These are phyloP conservation scores for Epicoccum sorghinum DNA, from an alignment of 2,329 filamentous ascomycete species.

Conservation along the genomic window DNA sequence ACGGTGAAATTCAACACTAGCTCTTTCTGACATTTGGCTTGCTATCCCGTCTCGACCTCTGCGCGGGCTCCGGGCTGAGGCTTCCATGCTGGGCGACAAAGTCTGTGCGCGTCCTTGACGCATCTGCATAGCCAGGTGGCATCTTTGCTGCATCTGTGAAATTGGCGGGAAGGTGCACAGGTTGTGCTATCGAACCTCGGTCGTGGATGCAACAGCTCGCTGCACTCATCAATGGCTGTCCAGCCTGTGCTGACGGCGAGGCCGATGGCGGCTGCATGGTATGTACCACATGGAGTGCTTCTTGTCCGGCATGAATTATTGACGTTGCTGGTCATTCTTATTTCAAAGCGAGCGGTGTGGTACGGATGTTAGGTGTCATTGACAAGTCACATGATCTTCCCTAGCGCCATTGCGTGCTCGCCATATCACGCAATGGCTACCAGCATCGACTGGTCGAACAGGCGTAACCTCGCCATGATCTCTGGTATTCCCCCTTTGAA, in stretches of 20 bases:
- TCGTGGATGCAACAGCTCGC: neutral
- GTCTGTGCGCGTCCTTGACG: slow-evolving; percentile 15
- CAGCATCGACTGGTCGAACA: slow-evolving; percentile 6
- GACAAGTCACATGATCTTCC: neutral
- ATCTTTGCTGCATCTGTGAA: slow-evolving; percentile 1
- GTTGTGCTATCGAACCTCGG: neutral
- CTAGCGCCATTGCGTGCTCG: slow-evolving; percentile 16
- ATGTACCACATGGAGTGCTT: neutral
- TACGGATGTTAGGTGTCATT: slow-evolving; percentile 4
- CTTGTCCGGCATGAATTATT: slow-evolving; percentile 1
- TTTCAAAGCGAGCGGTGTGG: slow-evolving; percentile 2
- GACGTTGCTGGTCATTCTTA: slow-evolving; percentile 7
- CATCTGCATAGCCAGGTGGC: slow-evolving; percentile 5
- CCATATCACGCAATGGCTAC: slow-evolving; percentile 13
- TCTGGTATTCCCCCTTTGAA: slow-evolving; percentile 13
- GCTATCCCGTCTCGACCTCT: neutral
- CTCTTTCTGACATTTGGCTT: slow-evolving; percentile 8
- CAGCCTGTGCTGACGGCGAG: neutral
- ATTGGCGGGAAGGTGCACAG: neutral
- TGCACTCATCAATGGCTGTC: neutral
- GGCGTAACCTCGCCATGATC: slow-evolving; percentile 1
- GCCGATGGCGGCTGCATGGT: slow-evolving; percentile 4
- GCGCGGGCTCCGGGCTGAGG: slow-evolving; percentile 2
- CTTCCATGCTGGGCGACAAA: neutral
- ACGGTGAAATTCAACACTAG: slow-evolving; percentile 4